Conservation (phyloP, 208 protist genomes). For the Trypanosoma theileri region DNA sequence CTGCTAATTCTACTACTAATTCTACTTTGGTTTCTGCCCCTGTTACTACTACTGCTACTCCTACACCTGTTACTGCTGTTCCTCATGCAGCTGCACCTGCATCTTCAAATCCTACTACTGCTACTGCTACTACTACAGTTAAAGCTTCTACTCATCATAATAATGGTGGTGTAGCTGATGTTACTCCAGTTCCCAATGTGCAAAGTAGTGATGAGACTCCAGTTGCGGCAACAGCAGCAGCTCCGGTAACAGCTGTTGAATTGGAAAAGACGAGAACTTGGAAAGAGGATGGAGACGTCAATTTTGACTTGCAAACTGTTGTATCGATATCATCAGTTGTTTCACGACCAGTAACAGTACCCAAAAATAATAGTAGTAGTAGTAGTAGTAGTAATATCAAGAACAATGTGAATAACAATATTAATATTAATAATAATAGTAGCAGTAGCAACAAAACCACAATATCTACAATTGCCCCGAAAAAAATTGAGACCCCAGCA, state of each 20-base stretch:
- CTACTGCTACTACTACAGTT: not conserved
- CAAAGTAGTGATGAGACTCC: not conserved
- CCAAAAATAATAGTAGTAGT: not conserved
- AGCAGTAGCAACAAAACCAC: not conserved
- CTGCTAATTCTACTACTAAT: not conserved
- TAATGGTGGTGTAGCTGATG: not conserved
- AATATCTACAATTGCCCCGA: no score
- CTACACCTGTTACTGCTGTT: not conserved
- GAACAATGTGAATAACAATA: not conserved
- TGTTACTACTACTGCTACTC: not conserved
- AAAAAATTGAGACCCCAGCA: not conserved
- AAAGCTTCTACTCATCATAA: not conserved
- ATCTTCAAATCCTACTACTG: no score
- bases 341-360: not conserved
- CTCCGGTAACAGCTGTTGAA: slow-evolving; percentile 4
- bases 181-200: no score
- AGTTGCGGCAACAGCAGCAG: not conserved
- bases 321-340: slow-evolving; percentile 7
- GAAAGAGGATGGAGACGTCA: slow-evolving; percentile 24
- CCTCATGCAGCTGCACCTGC: no score
- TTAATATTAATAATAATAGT: not conserved
- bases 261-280: slow-evolving; percentile 15
- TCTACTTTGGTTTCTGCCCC: not conserved
- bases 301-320: slow-evolving; percentile 20
- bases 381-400: not conserved